Conservation (phyloP, 2,329 filamentous ascomycete genomes). For the Albophoma yamanashiensis region DNA sequence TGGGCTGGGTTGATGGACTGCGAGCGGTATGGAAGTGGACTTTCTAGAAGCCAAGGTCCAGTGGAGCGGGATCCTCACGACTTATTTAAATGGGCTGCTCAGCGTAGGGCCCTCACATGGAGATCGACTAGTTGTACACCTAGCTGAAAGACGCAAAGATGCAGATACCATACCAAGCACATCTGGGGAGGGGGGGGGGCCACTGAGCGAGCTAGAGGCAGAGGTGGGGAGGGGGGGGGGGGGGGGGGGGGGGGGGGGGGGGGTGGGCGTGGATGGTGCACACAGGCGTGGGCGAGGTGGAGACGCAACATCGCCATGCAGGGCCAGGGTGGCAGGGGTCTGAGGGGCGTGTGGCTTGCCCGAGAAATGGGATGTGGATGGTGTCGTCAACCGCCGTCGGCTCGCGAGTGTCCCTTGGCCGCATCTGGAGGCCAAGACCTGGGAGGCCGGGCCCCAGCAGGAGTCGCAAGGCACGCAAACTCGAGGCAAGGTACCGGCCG, state of each 20-base stretch:
- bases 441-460: background rate
- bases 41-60: constrained; percentile 1
- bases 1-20: background rate
- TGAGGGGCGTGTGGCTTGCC: background rate
- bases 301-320: background rate
- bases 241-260: background rate
- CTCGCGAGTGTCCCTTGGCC: background rate
- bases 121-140: background rate
- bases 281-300: background rate
- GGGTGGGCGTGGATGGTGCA: background rate
- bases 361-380: background rate
- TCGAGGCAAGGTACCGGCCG: background rate
- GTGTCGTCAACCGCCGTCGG: background rate
- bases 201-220: background rate
- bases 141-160: background rate
- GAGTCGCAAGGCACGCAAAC: background rate
- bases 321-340: background rate
- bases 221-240: background rate
- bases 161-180: background rate
- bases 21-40: background rate
- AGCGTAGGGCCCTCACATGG: background rate
- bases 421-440: background rate
- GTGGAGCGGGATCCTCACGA: constrained; percentile 3
- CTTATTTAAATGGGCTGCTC: background rate
- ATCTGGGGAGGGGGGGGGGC: background rate